A percentile compares a stretch with the other conserved stretches of the same genome.
Conservation (phyloP, 345 rosid species). For the Mangifera indica region DNA sequence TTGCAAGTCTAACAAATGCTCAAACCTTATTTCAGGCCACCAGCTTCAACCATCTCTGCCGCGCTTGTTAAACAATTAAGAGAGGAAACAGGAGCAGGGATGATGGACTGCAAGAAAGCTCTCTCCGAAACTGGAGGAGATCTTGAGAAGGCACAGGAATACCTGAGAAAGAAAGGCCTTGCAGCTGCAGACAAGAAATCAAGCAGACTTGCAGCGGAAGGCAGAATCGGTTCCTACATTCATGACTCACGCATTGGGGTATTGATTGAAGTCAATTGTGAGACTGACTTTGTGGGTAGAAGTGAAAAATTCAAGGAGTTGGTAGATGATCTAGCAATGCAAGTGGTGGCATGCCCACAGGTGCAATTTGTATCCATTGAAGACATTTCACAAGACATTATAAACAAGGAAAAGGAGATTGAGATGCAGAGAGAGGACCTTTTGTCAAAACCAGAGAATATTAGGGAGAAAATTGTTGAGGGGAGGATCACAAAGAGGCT, state of each 20-base stretch:
- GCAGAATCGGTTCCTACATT: conserved; percentile 87
- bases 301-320: conserved; percentile 84
- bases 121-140: conserved; percentile 85
- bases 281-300: conserved; percentile 93
- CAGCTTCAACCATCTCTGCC: no score
- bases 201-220: conserved; percentile 90
- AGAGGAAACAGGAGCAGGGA: conserved; percentile 96
- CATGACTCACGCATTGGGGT: conserved; percentile 90
- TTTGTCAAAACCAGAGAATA: conserved; percentile 84
- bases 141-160: conserved; percentile 92
- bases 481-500: conserved; percentile 88
- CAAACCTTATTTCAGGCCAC: conserved; percentile 47
- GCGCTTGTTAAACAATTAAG: conserved; percentile 88
- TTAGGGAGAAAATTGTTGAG: conserved; percentile 79
- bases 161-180: conserved; percentile 92
- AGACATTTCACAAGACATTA: conserved; percentile 54
- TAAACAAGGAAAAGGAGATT: conserved; percentile 70
- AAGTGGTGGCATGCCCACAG: conserved; percentile 83
- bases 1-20: conserved; percentile 8
- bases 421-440: conserved; percentile 97
- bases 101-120: conserved; percentile 99
- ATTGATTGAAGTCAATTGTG: conserved; percentile 87
- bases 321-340: conserved; percentile 93
- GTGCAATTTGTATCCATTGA: conserved; percentile 72
- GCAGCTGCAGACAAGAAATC: conserved; percentile 94